A percentile compares a stretch with the other conserved stretches of the same genome.
phyloP scores from a whole-genome alignment of 345 rosid species.

The Camelina laxa region DNA sequence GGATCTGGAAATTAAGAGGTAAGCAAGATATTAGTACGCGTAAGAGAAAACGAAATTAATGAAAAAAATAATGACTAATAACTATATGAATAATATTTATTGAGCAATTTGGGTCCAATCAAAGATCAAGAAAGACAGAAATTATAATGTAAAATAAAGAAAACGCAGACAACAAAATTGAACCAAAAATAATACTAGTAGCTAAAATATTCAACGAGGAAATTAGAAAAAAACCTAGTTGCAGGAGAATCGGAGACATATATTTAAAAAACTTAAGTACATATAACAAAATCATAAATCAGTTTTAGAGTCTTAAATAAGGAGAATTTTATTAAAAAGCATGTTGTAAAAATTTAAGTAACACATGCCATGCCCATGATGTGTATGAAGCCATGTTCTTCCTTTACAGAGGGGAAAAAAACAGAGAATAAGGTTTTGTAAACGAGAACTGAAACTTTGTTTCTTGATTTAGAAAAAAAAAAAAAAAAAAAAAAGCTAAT shows the following conservation, averaged over 20 bases:
- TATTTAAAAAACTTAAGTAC: not conserved
- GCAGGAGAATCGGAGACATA: slow-evolving; percentile 55
- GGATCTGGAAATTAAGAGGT: slow-evolving; percentile 43
- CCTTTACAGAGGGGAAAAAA: slow-evolving; percentile 43
- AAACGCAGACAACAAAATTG: slow-evolving; percentile 23
- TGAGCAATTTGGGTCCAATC: slow-evolving; percentile 43
- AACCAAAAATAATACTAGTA: slow-evolving; percentile 34
- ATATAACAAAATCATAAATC: not conserved
- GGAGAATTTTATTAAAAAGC: slow-evolving; percentile 5
- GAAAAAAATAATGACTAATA: slow-evolving; percentile 28
- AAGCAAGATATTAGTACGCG: slow-evolving; percentile 29
- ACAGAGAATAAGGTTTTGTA: not conserved
- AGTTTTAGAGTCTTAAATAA: slow-evolving; percentile 22
- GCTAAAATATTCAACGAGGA: slow-evolving; percentile 39
- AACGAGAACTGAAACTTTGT: not conserved
- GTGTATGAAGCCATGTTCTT: slow-evolving; percentile 46
- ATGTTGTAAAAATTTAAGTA: slow-evolving; percentile 14
- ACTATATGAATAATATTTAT: slow-evolving; percentile 29
- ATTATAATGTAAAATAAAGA: slow-evolving; percentile 33
- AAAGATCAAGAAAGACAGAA: slow-evolving; percentile 39
- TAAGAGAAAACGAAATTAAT: slow-evolving; percentile 21
- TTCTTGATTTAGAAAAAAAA: not conserved
- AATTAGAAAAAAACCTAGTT: slow-evolving; percentile 49
- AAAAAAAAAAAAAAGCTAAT: not conserved
- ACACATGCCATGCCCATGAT: slow-evolving; percentile 30